phyloP scores from a whole-genome alignment of 1,284 basidiomycete genomes.

The Rhodofomes roseus region DNA sequence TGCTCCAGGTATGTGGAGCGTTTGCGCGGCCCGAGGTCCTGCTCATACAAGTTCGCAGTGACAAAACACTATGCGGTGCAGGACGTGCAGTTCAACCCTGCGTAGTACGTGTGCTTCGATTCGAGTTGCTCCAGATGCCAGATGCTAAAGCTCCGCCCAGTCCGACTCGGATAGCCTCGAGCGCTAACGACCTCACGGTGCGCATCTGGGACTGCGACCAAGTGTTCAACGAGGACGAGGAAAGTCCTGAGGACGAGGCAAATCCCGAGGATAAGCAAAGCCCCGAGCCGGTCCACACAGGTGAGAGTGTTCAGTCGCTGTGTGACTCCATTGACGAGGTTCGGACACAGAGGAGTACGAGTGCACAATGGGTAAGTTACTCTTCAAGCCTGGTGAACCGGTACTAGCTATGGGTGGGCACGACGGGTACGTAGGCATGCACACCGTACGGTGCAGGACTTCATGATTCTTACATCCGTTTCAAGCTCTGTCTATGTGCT shows the following conservation, averaged over 20 bases:
- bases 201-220: constrained; percentile 18
- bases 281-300: constrained; percentile 2
- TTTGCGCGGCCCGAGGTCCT: neutral
- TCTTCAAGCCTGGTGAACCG: constrained; percentile 16
- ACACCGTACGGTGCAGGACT: neutral
- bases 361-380: constrained; percentile 11
- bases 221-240: neutral
- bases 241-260: neutral
- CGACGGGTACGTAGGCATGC: constrained; percentile 14
- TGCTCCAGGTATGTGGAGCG: neutral
- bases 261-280: neutral
- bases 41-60: neutral
- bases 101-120: constrained; percentile 10
- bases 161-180: constrained; percentile 17
- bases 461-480: neutral
- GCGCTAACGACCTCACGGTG: constrained; percentile 18
- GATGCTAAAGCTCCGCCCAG: no score
- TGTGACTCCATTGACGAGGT: neutral
- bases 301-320: neutral
- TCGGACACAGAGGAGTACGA: neutral
- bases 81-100: constrained; percentile 23
- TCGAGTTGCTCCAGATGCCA: neutral
- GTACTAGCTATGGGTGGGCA: constrained; percentile 18
- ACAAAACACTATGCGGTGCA: constrained; percentile 17
- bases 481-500: constrained; percentile 12